Conservation (phyloP, 805 yeast species). For the Myxozyma monticola region DNA sequence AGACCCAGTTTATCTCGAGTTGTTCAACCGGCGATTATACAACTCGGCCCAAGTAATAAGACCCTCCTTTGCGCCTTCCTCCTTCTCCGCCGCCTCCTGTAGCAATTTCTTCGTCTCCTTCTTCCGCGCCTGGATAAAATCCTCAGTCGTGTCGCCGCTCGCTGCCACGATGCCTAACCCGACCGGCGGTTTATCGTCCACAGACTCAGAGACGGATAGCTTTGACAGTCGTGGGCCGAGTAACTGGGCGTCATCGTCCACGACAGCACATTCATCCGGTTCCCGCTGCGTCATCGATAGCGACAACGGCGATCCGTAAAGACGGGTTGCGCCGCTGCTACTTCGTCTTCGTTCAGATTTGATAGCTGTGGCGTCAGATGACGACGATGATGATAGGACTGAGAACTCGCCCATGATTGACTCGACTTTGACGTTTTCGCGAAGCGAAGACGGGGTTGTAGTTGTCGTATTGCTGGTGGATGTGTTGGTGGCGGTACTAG, state of each 20-base stretch:
- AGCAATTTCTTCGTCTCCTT: background rate
- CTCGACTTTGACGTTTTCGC: conserved; percentile 13
- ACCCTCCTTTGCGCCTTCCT: background rate
- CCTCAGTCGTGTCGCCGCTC: background rate
- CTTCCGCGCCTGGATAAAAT: background rate
- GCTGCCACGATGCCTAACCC: too few relatives aligned
- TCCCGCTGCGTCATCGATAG: background rate
- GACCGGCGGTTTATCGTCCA: too few relatives aligned
- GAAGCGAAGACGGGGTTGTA: background rate
- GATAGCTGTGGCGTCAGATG: background rate
- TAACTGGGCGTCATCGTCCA: background rate
- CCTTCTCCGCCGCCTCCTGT: background rate
- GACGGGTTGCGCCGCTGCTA: background rate
- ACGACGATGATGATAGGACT: background rate
- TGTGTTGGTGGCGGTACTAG: conserved; percentile 1
- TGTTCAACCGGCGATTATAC: conserved; percentile 9
- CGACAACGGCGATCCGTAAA: background rate
- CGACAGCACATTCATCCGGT: background rate
- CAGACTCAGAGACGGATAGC: conserved; percentile 12
- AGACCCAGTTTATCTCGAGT: background rate
- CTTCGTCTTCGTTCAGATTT: background rate
- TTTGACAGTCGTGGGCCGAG: conserved; percentile 4
- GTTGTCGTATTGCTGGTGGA: too few relatives aligned
- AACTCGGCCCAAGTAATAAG: conserved; percentile 22
- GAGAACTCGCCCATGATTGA: conserved; percentile 19